These are phyloP conservation scores for Blastocystis sp. DNA, from an alignment of 352 stramenopile genomes.

Conservation along the genomic window DNA sequence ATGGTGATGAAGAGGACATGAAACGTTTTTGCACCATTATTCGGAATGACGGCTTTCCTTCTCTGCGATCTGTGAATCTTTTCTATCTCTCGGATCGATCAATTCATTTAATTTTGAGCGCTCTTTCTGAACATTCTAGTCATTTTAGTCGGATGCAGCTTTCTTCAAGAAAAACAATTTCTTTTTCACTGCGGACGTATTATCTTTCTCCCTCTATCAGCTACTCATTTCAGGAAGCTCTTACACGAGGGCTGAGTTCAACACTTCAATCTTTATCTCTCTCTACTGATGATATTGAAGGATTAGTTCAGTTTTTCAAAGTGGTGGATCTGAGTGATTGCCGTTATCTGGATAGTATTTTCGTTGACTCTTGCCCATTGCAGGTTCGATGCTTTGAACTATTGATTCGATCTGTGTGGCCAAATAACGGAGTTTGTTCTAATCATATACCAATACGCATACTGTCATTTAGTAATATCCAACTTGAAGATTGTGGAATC, in stretches of 20 bases:
- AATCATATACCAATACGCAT: neutral
- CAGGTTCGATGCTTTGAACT: neutral
- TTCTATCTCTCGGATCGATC: neutral
- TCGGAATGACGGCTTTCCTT: conserved; percentile 5
- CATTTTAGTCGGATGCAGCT: neutral
- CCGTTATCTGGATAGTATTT: neutral
- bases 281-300: neutral
- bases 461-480: neutral
- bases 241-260: neutral
- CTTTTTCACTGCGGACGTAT: neutral
- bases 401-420: conserved; percentile 1
- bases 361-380: neutral
- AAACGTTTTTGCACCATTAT: conserved; percentile 28
- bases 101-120: neutral
- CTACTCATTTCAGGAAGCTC: neutral
- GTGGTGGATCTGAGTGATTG: neutral
- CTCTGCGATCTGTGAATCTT: neutral
- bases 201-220: neutral
- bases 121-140: neutral
- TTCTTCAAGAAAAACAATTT: neutral
- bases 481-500: neutral
- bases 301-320: neutral
- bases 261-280: neutral
- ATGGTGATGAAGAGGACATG: neutral
- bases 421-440: neutral